phyloP scores from a whole-genome alignment of 176 grass and related monocot species.

The Typha latifolia region DNA sequence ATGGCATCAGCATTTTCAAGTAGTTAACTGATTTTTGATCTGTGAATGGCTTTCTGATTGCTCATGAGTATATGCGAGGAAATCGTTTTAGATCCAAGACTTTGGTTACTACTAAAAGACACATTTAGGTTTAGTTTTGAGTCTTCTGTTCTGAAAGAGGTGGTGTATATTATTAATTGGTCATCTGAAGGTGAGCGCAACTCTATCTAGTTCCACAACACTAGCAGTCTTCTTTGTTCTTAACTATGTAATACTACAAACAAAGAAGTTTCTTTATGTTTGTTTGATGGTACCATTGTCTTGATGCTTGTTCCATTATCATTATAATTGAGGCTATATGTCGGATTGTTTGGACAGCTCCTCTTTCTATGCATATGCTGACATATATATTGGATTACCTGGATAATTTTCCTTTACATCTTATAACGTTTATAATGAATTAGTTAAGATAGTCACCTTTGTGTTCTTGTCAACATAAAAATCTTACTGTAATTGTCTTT shows the following conservation, averaged over 20 bases:
- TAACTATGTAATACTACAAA: not conserved
- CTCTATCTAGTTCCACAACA: no score
- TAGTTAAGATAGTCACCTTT: not conserved
- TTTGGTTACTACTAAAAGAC: no score
- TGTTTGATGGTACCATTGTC: not conserved
- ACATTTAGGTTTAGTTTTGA: no score
- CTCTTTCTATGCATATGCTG: not conserved
- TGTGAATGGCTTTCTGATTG: no score
- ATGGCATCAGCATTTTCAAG: no score
- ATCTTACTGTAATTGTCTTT: conserved; percentile 6
- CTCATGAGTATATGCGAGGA: no score
- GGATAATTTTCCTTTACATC: not conserved
- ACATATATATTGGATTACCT: not conserved
- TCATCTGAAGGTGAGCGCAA: no score
- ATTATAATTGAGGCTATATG: not conserved
- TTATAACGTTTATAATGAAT: not conserved
- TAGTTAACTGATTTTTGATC: no score
- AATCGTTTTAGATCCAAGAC: no score
- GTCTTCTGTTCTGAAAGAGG: no score
- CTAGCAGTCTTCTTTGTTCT: no score
- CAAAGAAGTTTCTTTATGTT: not conserved
- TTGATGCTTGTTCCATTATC: not conserved
- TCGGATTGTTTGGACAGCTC: not conserved
- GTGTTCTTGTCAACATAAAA: not conserved
- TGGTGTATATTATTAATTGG: no score